Evolutionary conservation across 257 asterid genomes (phyloP).

Genomic region (Eustoma russellianum): DNA sequence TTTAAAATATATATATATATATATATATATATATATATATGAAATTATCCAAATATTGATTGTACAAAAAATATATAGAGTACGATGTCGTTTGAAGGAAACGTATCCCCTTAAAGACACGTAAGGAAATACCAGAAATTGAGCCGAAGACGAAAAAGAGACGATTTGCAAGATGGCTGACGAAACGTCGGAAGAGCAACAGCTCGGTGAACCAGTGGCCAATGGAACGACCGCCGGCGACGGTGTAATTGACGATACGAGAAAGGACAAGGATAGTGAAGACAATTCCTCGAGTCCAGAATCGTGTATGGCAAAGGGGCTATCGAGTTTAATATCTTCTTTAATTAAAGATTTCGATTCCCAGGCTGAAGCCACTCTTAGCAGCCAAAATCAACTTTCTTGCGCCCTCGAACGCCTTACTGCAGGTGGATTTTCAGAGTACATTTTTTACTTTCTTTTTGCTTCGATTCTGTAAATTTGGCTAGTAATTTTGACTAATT

Average conservation of each 20-base stretch:
- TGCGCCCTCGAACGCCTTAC: constrained; percentile 81
- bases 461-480: neutral
- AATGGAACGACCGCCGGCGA: constrained; percentile 1
- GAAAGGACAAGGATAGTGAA: constrained; percentile 4
- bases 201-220: neutral
- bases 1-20: too few relatives aligned
- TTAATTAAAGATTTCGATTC: constrained; percentile 57
- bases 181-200: constrained; percentile 5
- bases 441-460: neutral
- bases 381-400: constrained; percentile 73
- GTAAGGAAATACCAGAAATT: neutral
- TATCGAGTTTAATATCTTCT: constrained; percentile 56
- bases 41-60: too few relatives aligned
- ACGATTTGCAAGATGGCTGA: neutral
- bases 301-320: constrained; percentile 47
- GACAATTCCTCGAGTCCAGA: constrained; percentile 18
- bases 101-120: too few relatives aligned
- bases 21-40: too few relatives aligned
- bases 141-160: neutral
- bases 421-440: constrained; percentile 39
- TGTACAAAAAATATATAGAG: too few relatives aligned
- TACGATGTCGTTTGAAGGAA: too few relatives aligned
- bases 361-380: constrained; percentile 55
- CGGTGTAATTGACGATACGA: constrained; percentile 1
- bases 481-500: neutral